Evolutionary conservation across 1,139 yeast genomes (phyloP).

Genomic region (Diutina mesorugosa): DNA sequence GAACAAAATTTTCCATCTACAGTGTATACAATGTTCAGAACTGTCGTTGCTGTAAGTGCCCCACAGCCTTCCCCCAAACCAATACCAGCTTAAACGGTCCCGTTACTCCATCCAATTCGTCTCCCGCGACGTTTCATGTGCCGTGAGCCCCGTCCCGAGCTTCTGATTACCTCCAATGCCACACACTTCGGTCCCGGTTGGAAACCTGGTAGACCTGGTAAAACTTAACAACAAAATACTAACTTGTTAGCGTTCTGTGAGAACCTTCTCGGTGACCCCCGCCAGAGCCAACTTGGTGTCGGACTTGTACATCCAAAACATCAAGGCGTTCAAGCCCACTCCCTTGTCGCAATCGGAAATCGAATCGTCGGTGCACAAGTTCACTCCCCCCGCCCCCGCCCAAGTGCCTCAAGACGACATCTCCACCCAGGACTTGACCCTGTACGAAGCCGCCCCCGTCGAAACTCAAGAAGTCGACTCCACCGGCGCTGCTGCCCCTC

Average conservation of each 20-base stretch:
- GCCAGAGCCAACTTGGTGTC: slow-evolving; percentile 53
- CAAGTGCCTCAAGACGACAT: slow-evolving; percentile 60
- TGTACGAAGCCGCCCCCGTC: slow-evolving; percentile 65
- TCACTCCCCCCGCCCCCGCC: slow-evolving; percentile 71
- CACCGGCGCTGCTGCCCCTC: slow-evolving; percentile 29
- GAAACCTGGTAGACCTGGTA: not conserved
- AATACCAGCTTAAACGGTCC: not conserved
- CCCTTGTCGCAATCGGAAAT: slow-evolving; percentile 64
- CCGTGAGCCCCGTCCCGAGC: not conserved
- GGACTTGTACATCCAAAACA: slow-evolving; percentile 78
- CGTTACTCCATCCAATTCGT: not conserved
- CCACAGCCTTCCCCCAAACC: not conserved
- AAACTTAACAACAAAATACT: slow-evolving; percentile 3
- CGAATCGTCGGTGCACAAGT: slow-evolving; percentile 68
- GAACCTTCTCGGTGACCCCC: slow-evolving; percentile 32
- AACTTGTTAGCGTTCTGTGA: slow-evolving; percentile 10
- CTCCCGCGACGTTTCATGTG: not conserved
- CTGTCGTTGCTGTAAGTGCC: slow-evolving; percentile 2
- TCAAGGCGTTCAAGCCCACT: slow-evolving; percentile 80
- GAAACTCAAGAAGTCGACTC: slow-evolving; percentile 44
- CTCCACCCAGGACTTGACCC: slow-evolving; percentile 60
- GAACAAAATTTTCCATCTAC: slow-evolving; percentile 1
- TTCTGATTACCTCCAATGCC: not conserved
- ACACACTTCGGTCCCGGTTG: not conserved
- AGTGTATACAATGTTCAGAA: not conserved